phyloP scores from a whole-genome alignment of 257 asterid genomes.

The Haberlea rhodopensis region DNA sequence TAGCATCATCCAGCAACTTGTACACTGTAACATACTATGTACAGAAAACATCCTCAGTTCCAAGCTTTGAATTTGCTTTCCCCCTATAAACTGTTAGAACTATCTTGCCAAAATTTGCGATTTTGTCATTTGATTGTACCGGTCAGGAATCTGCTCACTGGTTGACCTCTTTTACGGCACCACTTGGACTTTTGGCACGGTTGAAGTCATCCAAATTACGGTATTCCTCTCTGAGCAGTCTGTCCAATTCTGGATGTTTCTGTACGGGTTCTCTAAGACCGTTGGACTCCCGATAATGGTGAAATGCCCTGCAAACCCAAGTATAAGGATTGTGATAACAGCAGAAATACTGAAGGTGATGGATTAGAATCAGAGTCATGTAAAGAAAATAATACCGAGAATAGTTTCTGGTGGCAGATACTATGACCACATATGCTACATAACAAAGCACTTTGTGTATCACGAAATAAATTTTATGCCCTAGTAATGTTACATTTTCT shows the following conservation, averaged over 20 bases:
- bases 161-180: constrained; percentile 30
- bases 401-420: too few relatives aligned
- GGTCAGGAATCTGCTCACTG: constrained; percentile 20
- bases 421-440: too few relatives aligned
- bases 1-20: background rate
- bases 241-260: constrained; percentile 71
- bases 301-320: constrained; percentile 68
- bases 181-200: constrained; percentile 43
- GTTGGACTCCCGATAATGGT: constrained; percentile 54
- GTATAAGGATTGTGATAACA: constrained; percentile 4
- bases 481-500: too few relatives aligned
- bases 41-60: constrained; percentile 30
- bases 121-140: constrained; percentile 24
- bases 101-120: constrained; percentile 36
- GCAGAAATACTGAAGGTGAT: background rate
- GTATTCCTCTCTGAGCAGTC: constrained; percentile 59
- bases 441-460: too few relatives aligned
- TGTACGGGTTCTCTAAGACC: constrained; percentile 39
- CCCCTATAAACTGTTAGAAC: constrained; percentile 35
- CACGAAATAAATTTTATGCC: too few relatives aligned
- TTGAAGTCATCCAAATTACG: constrained; percentile 67
- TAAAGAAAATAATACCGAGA: background rate
- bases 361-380: background rate
- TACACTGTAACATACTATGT: constrained; percentile 26
- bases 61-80: constrained; percentile 27